These are phyloP conservation scores for Niveomyces coronatus DNA, from an alignment of 2,329 filamentous ascomycete genomes.

Conservation along the genomic window DNA sequence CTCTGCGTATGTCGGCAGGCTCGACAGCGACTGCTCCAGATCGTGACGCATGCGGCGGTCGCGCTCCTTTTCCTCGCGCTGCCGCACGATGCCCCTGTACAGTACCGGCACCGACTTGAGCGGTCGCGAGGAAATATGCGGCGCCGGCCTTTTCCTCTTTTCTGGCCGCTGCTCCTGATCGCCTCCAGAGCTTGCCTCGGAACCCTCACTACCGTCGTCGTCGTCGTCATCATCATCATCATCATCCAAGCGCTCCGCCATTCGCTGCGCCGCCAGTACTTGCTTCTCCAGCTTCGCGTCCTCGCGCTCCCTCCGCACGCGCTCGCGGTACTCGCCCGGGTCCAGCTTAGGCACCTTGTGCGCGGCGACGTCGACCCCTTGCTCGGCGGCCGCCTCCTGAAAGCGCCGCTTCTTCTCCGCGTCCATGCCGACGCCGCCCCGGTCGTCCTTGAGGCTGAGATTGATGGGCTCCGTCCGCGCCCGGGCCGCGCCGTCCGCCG, in stretches of 20 bases:
- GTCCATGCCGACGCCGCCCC: conserved; percentile 75
- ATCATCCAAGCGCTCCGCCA: conserved; percentile 66
- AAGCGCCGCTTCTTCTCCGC: conserved; percentile 71
- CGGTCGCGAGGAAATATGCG: conserved; percentile 36
- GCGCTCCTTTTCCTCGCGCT: conserved; percentile 58
- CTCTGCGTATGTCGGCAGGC: conserved; percentile 56
- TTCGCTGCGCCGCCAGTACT: conserved; percentile 68
- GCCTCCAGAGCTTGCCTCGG: background rate
- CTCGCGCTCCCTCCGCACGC: conserved; percentile 61
- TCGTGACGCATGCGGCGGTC: conserved; percentile 56
- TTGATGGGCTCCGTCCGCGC: conserved; percentile 58
- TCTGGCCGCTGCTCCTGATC: conserved; percentile 13
- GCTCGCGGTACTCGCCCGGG: conserved; percentile 62
- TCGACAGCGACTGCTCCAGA: conserved; percentile 52
- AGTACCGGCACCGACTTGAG: conserved; percentile 64
- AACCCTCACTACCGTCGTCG: conserved; percentile 12
- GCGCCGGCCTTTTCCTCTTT: conserved; percentile 8
- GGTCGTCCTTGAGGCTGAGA: conserved; percentile 66
- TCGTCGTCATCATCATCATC: conserved; percentile 26
- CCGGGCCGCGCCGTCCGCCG: conserved; percentile 31
- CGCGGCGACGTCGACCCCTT: conserved; percentile 35
- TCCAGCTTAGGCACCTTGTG: conserved; percentile 54
- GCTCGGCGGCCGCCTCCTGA: conserved; percentile 49
- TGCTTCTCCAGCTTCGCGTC: conserved; percentile 57
- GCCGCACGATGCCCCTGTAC: conserved; percentile 65